Percentiles rank a stretch among this genome's conserved stretches.
phyloP scores from a whole-genome alignment of 352 stramenopile species.

The Phytophthora litchii region DNA sequence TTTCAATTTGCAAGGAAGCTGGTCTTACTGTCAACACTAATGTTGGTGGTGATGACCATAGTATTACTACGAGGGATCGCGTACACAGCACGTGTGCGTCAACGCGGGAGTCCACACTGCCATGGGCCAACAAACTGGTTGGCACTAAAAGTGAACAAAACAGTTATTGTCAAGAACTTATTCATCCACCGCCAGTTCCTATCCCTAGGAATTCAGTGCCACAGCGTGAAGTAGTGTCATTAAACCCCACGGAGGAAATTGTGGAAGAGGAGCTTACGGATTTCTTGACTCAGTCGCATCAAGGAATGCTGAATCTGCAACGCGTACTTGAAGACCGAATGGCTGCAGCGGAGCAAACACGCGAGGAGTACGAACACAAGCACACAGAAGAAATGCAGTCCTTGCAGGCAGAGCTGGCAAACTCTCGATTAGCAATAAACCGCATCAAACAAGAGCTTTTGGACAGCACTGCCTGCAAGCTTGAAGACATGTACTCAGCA shows the following conservation, averaged over 20 bases:
- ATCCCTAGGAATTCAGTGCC: conserved; percentile 2
- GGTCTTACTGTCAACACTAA: conserved; percentile 13
- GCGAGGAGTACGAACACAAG: conserved; percentile 10
- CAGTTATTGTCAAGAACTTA: background rate
- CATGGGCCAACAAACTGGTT: conserved; percentile 2
- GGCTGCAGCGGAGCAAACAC: conserved; percentile 20
- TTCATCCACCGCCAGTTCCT: conserved; percentile 7
- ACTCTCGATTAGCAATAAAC: conserved; percentile 29
- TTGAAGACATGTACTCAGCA: conserved; percentile 32
- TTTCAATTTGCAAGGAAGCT: conserved; percentile 30
- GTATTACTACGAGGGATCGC: background rate
- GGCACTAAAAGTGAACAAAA: background rate
- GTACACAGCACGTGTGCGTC: background rate
- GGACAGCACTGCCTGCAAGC: conserved; percentile 23
- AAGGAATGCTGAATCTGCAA: conserved; percentile 36
- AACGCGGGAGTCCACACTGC: background rate
- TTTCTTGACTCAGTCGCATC: conserved; percentile 39
- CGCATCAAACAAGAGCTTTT: conserved; percentile 40
- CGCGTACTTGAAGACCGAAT: conserved; percentile 28
- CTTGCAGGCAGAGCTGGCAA: conserved; percentile 28
- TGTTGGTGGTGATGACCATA: background rate
- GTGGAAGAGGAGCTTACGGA: conserved; percentile 51
- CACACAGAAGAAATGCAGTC: conserved; percentile 22
- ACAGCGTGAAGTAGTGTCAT: background rate
- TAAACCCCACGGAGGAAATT: conserved; percentile 31